phyloP scores from a whole-genome alignment of 2,329 filamentous ascomycete genomes.

The Phialocephala sp. region DNA sequence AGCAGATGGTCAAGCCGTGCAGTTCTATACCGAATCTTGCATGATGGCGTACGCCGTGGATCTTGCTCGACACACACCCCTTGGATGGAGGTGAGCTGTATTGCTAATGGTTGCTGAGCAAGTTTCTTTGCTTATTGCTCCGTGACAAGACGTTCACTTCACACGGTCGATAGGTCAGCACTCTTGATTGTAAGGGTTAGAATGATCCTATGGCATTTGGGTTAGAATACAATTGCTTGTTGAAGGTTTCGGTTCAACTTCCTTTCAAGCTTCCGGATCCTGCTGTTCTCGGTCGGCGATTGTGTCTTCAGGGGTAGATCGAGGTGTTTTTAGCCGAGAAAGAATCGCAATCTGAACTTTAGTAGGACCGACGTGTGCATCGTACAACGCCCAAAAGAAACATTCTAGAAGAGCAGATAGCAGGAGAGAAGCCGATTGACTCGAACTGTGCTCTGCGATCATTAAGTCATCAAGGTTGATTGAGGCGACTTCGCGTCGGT shows the following conservation, averaged over 20 bases:
- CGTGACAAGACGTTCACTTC: no score
- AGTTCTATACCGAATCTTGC: constrained; percentile 5
- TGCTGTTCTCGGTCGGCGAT: constrained; percentile 2
- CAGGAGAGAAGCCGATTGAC: not conserved
- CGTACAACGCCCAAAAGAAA: not conserved
- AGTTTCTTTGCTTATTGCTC: not conserved
- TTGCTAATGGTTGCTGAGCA: not conserved
- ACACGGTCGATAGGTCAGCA: not conserved
- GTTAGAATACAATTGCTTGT: not conserved
- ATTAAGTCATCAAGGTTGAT: not conserved
- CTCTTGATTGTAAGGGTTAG: not conserved
- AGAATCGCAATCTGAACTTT: not conserved
- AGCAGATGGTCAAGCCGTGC: not conserved
- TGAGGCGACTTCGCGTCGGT: not conserved
- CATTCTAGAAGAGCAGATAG: not conserved
- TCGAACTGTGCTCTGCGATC: not conserved
- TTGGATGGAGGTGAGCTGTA: not conserved
- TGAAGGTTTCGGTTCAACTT: not conserved
- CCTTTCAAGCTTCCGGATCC: not conserved
- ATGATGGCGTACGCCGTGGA: not conserved
- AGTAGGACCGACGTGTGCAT: not conserved
- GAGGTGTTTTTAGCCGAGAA: not conserved
- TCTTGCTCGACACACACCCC: not conserved
- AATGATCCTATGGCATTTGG: not conserved
- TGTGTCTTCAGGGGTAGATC: not conserved